phyloP scores from a whole-genome alignment of 768 basidiomycete species.

The Pleurotus salmoneostramineus region DNA sequence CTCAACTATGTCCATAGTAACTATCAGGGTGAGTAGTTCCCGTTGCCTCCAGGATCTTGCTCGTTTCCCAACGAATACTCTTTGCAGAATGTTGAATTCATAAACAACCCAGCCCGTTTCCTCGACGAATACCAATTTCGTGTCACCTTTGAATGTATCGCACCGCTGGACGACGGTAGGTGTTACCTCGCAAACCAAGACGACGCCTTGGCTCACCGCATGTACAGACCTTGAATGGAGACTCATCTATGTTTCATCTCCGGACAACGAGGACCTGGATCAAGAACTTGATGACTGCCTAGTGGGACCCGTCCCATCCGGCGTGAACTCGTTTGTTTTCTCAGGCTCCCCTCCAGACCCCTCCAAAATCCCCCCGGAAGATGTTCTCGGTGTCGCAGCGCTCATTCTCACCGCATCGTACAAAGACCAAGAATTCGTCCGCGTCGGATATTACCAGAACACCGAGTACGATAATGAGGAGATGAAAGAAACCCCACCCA shows the following conservation, averaged over 20 bases:
- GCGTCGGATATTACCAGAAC: slow-evolving; percentile 98
- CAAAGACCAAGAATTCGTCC: slow-evolving; percentile 97
- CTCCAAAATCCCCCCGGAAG: slow-evolving; percentile 78
- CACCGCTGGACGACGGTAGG: slow-evolving; percentile 83
- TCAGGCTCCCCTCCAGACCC: slow-evolving; percentile 84
- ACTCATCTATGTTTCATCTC: slow-evolving; percentile 94
- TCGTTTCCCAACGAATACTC: neutral
- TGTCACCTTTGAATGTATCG: slow-evolving; percentile 97
- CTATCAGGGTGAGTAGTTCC: slow-evolving; percentile 50
- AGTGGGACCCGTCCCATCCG: slow-evolving; percentile 95
- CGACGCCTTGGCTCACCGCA: neutral
- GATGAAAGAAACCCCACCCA: slow-evolving; percentile 73
- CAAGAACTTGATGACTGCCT: slow-evolving; percentile 98
- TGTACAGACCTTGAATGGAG: slow-evolving; percentile 92
- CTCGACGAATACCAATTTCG: slow-evolving; percentile 88
- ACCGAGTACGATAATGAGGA: slow-evolving; percentile 97
- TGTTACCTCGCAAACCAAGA: neutral
- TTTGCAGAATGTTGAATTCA: slow-evolving; percentile 75
- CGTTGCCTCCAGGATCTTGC: neutral
- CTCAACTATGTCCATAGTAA: slow-evolving; percentile 59
- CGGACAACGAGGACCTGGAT: slow-evolving; percentile 86
- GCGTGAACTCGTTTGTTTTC: slow-evolving; percentile 97
- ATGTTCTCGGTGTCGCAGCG: slow-evolving; percentile 94
- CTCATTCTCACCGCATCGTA: slow-evolving; percentile 97
- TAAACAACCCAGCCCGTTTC: slow-evolving; percentile 93